Base-by-base conservation (phyloP, 2,329 filamentous ascomycete genomes). In the Alternaria arbusti region DNA sequence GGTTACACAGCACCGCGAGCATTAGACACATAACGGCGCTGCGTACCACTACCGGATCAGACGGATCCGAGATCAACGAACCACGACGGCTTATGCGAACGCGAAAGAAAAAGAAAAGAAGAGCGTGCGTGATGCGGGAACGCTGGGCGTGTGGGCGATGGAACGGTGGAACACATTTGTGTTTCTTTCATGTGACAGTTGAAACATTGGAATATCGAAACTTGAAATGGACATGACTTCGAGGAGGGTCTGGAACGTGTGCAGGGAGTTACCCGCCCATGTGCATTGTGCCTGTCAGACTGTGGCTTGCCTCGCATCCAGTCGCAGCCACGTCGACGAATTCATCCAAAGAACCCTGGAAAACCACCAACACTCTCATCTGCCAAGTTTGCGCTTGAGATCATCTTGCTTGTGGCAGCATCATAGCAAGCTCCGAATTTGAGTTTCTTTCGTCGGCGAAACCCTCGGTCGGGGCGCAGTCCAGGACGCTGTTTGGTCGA, bases 1-100 rank as follows among this genome's bases (percentile, higher is more conserved):
- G 17, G 26, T 20, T 28, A 57, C 17, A 40, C 45, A 50, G 52
- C 52, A 30, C 49, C 30, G 36, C 36, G 22, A 56, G 30, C 28
- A 17, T 50, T 61, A 36, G 59, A 61, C 25, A 49, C 44, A 22
- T 25, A 28, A 61, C 54, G 50, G 36, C 46, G 44, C 46, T 46
- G 43, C 26, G 51, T 54, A 40, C 45, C 28, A 30, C 40, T 12
- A 45, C 44, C 11, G 54, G 26, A 52, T 40, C 22, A 28, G 57
- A 25, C 36, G 15, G 49, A 46, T 17, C 43, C 44, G 51, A 50
- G 36, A 36, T 46, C 25, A 46, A 52, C 30, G 30, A 36, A 49
- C 23, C 6, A 28, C 44, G n/a, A 40, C 36, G 36, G 36, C 15
- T 40, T 28, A 56, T 56, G 22, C 20, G 49, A 52, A 40, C 20